These are phyloP conservation scores for Pythium angustatum DNA, from an alignment of 352 stramenopile species.

Conservation along the genomic window DNA sequence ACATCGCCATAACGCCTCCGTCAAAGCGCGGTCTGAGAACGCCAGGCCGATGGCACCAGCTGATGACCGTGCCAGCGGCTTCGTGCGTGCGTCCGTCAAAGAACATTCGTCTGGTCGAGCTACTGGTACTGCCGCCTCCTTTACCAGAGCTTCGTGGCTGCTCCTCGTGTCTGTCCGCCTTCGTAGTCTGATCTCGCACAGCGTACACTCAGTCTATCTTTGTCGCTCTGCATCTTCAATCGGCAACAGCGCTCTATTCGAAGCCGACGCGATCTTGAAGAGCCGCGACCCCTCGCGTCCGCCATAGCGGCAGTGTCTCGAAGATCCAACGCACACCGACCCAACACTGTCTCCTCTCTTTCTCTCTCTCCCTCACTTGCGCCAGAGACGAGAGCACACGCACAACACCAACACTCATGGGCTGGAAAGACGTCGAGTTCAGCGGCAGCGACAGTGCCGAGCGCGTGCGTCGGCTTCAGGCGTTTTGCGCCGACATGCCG, in stretches of 20 bases:
- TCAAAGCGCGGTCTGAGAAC: constrained; percentile 6
- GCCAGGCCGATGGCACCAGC: background rate
- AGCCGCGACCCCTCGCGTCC: constrained; percentile 17
- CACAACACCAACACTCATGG: constrained; percentile 31
- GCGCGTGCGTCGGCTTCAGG: constrained; percentile 53
- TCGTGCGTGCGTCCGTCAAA: background rate
- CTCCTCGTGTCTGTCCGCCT: background rate
- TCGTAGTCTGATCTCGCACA: background rate
- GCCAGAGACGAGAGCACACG: background rate
- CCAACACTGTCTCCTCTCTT: no score
- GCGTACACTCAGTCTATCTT: no score
- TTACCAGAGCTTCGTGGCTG: no score
- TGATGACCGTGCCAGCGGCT: background rate
- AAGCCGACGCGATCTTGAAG: constrained; percentile 20
- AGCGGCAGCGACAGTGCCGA: constrained; percentile 54
- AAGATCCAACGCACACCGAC: no score
- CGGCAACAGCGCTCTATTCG: constrained; percentile 16
- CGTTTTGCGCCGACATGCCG: constrained; percentile 37
- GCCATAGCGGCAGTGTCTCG: no score
- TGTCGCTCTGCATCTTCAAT: no score
- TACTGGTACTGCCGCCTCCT: no score
- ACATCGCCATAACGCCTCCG: background rate
- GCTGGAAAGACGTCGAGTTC: constrained; percentile 58
- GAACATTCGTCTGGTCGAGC: background rate
- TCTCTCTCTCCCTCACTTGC: no score